Evolutionary conservation across 2,329 filamentous ascomycete species (phyloP), one percentile per base, ranked within the genome.

Genomic region (Fusarium illudens): DNA sequence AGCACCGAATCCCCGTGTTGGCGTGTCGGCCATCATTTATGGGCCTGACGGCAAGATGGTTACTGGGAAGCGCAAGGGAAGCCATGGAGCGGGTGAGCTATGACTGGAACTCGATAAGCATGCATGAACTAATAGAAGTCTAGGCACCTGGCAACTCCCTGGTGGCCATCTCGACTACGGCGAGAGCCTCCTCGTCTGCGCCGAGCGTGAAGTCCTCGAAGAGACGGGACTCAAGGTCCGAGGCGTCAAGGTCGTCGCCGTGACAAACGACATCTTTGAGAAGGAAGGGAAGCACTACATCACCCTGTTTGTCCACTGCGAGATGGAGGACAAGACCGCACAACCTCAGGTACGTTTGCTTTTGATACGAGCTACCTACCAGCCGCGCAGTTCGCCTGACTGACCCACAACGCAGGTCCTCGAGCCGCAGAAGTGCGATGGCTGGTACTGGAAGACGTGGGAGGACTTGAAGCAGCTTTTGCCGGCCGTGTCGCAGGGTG

Each of bases 101-200:
- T 13, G 7, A 3, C 10, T n/a, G 44, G 1, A 15, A 4, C 33
- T 4, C 13, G 2, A 25, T 2, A 6, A 27, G 19, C 10, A n/a
- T 7, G 2, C 6, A 0, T 7, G 25, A 30, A n/a, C 13, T 53
- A 44, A 77, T 68, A 64, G 13, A 3, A 0, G 62, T 1, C 11
- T 30, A 86, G 89, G 86, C 1, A 89, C 86, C 0, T 88, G 85
- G 79, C 89, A 89, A 51, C 85, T 93, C 13, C 91, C 92, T 0
- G 92, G 92, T 20, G 92, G 92, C 0, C 91, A 95, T 71, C 84
- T 94, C 15, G 92, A 95, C 64, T 85, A 86, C 59, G 85, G 86
- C 64, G 92, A 95, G 75, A 82, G 82, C 2, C 83, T 88, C 30
- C 81, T 87, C 19, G 76, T 78, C 0, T 93, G 91, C 61, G 90